Conservation (phyloP, 768 basidiomycete genomes). For the Lyophyllum shimeji region DNA sequence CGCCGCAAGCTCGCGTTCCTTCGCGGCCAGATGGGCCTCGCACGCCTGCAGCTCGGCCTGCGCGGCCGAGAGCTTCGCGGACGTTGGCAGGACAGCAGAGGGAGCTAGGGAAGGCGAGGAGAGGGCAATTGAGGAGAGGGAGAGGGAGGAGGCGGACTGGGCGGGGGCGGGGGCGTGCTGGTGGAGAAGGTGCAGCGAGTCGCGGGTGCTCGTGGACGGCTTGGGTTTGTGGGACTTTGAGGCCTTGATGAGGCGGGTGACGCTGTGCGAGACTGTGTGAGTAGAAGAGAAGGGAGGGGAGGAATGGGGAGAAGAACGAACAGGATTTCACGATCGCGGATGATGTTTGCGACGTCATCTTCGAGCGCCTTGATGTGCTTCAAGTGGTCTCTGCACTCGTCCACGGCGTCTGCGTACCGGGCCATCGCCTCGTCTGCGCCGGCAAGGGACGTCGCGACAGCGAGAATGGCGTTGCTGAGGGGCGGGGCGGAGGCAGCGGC, state of each 20-base stretch:
- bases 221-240: constrained; percentile 57
- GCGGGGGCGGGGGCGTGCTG: constrained; percentile 6
- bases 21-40: constrained; percentile 67
- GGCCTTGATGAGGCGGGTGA: constrained; percentile 77
- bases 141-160: constrained; percentile 37
- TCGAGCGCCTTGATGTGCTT: constrained; percentile 62
- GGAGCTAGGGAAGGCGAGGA: constrained; percentile 21
- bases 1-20: constrained; percentile 62
- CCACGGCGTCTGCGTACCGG: constrained; percentile 57
- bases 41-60: constrained; percentile 83
- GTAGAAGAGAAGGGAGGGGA: not conserved
- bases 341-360: constrained; percentile 68
- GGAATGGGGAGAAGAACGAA: constrained; percentile 36
- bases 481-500: constrained; percentile 64
- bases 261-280: constrained; percentile 36
- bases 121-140: constrained; percentile 32
- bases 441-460: constrained; percentile 57
- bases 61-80: constrained; percentile 60
- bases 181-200: constrained; percentile 31
- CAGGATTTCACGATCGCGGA: constrained; percentile 82
- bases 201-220: constrained; percentile 26
- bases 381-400: constrained; percentile 65
- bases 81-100: constrained; percentile 23
- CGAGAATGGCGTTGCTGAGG: constrained; percentile 50
- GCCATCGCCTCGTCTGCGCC: constrained; percentile 69